Evolutionary conservation across 768 basidiomycete species (phyloP).

Genomic region (Rhodotorula kratochvilovae): DNA sequence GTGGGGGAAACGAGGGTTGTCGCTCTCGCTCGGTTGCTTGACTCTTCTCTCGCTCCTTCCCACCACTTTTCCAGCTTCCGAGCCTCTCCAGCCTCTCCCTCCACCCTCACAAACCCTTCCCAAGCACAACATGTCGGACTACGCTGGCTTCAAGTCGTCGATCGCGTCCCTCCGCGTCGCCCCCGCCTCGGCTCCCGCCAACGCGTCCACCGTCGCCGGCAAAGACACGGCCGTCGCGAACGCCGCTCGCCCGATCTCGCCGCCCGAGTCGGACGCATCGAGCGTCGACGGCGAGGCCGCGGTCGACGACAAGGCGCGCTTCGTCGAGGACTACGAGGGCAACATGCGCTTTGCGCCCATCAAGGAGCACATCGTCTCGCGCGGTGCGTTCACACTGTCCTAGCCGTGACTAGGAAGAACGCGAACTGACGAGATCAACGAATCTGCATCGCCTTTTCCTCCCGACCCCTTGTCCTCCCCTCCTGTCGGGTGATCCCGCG

Average conservation of each 20-base stretch:
- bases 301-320: neutral
- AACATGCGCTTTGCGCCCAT: neutral
- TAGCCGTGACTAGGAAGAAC: neutral
- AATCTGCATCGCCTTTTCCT: neutral
- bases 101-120: no score
- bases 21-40: neutral
- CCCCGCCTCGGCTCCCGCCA: neutral
- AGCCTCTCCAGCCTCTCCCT: no score
- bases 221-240: neutral
- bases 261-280: conserved; percentile 14
- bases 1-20: no score
- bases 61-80: neutral
- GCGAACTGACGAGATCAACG: neutral
- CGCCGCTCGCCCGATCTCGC: conserved; percentile 18
- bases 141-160: conserved; percentile 28
- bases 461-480: neutral
- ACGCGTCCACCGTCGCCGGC: neutral
- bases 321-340: neutral
- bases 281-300: conserved; percentile 11
- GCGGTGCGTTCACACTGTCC: conserved; percentile 45
- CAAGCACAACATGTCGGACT: neutral
- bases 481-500: neutral
- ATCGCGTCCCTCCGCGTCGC: conserved; percentile 35
- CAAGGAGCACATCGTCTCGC: conserved; percentile 64
- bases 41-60: neutral